A percentile compares a stretch with the other conserved stretches of the same genome.
These are phyloP conservation scores for Flaveria sonorensis DNA, from an alignment of 129 eudicot species.

Conservation along the genomic window DNA sequence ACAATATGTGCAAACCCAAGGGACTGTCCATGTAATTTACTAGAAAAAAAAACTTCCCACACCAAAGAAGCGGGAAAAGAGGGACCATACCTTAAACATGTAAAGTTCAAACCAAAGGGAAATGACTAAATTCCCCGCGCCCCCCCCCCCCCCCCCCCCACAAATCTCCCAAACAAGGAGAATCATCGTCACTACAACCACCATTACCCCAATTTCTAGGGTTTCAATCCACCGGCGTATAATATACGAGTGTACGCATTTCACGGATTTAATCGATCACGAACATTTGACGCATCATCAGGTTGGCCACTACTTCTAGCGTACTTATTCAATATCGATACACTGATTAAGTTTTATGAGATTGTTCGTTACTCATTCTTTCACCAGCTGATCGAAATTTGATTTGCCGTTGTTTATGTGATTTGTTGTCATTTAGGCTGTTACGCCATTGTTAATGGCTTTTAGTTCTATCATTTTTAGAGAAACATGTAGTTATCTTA, in stretches of 20 bases:
- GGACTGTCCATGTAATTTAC: too few relatives aligned
- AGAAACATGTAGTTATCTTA: too few relatives aligned
- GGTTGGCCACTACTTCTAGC: constrained; percentile 13
- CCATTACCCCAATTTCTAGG: constrained; percentile 9
- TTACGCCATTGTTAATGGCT: not conserved
- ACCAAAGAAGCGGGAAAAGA: constrained; percentile 23
- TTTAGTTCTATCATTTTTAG: not conserved
- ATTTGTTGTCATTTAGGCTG: not conserved
- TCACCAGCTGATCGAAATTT: not conserved
- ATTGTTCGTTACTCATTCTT: not conserved
- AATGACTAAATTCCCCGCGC: not conserved
- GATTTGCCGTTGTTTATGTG: not conserved
- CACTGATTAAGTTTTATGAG: not conserved
- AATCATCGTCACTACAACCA: not conserved
- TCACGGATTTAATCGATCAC: constrained; percentile 21
- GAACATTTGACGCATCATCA: not conserved
- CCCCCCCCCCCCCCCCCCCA: too few relatives aligned
- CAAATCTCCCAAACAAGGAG: not conserved
- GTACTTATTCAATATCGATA: not conserved
- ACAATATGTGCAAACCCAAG: too few relatives aligned
- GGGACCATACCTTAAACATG: not conserved
- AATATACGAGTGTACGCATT: constrained; percentile 5
- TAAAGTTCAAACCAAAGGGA: constrained; percentile 18
- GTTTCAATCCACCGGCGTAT: constrained; percentile 23
- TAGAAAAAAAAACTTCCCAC: too few relatives aligned